A percentile compares a stretch with the other conserved stretches of the same genome.
Evolutionary conservation across 192 early-diverging fungal genomes (phyloP).

Genomic region (Coemansia sp.): DNA sequence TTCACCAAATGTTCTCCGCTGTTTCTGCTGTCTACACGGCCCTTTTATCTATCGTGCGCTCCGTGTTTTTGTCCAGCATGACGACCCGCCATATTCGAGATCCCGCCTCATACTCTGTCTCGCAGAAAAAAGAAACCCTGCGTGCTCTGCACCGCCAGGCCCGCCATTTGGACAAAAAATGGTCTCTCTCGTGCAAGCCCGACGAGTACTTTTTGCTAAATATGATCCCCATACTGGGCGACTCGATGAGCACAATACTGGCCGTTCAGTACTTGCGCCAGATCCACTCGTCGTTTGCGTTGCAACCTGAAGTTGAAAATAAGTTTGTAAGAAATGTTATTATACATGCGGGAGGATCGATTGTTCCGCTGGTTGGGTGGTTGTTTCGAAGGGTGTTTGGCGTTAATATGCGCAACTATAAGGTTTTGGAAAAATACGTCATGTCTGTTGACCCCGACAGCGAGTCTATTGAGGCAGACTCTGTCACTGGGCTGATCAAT

Average conservation of each 20-base stretch:
- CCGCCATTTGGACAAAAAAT: constrained; percentile 36
- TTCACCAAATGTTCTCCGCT: too few relatives aligned
- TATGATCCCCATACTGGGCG: constrained; percentile 34
- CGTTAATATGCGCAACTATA: constrained; percentile 47
- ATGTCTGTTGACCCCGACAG: constrained; percentile 7
- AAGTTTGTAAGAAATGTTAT: constrained; percentile 26
- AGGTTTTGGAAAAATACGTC: constrained; percentile 27
- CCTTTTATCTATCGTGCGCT: too few relatives aligned
- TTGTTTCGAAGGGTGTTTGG: constrained; percentile 25
- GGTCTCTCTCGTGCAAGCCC: constrained; percentile 28
- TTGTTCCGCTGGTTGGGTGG: constrained; percentile 39
- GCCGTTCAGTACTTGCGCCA: constrained; percentile 26
- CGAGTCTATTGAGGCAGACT: neutral
- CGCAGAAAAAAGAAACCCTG: too few relatives aligned
- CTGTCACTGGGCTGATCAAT: neutral
- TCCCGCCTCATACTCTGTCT: too few relatives aligned
- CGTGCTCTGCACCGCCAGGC: too few relatives aligned
- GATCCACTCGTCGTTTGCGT: constrained; percentile 19
- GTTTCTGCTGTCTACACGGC: too few relatives aligned
- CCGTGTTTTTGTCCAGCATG: too few relatives aligned
- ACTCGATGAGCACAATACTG: constrained; percentile 24
- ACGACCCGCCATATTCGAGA: too few relatives aligned
- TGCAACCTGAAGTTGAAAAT: constrained; percentile 18
- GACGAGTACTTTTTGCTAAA: constrained; percentile 32
- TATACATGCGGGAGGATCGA: constrained; percentile 23